A percentile compares a stretch with the other conserved stretches of the same genome.
These are phyloP conservation scores for Claviceps maximensis DNA, from an alignment of 2,329 filamentous ascomycete species.

Conservation along the genomic window DNA sequence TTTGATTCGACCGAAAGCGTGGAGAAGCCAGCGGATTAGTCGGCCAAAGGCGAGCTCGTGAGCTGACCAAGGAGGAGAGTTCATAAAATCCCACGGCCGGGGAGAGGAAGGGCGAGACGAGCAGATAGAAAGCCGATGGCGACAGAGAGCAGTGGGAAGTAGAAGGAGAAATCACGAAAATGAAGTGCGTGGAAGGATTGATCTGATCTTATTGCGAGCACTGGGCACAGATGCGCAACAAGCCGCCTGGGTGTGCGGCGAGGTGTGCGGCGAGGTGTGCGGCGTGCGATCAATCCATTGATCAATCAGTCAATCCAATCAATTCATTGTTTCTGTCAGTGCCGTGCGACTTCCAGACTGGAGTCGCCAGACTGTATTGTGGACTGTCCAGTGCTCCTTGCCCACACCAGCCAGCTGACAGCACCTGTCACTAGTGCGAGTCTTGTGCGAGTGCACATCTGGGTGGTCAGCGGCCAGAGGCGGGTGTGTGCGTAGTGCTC, in stretches of 20 bases:
- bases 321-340: too few relatives aligned
- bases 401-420: slow-evolving; percentile 1
- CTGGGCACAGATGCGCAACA: not conserved
- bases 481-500: not conserved
- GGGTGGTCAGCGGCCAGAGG: too few relatives aligned
- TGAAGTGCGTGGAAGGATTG: too few relatives aligned
- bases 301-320: too few relatives aligned
- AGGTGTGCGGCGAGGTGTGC: too few relatives aligned
- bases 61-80: not conserved
- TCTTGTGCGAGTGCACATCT: not conserved
- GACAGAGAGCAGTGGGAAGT: not conserved
- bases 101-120: not conserved
- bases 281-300: not conserved
- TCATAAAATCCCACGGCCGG: not conserved
- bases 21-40: not conserved
- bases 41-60: not conserved
- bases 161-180: not conserved
- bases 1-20: not conserved
- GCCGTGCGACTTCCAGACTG: too few relatives aligned
- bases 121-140: not conserved
- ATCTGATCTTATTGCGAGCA: not conserved
- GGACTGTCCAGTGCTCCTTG: too few relatives aligned
- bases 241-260: not conserved
- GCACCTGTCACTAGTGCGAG: not conserved
- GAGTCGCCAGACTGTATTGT: too few relatives aligned